These are phyloP conservation scores for Gossypium turneri DNA, from an alignment of 345 rosid species.

Conservation along the genomic window DNA sequence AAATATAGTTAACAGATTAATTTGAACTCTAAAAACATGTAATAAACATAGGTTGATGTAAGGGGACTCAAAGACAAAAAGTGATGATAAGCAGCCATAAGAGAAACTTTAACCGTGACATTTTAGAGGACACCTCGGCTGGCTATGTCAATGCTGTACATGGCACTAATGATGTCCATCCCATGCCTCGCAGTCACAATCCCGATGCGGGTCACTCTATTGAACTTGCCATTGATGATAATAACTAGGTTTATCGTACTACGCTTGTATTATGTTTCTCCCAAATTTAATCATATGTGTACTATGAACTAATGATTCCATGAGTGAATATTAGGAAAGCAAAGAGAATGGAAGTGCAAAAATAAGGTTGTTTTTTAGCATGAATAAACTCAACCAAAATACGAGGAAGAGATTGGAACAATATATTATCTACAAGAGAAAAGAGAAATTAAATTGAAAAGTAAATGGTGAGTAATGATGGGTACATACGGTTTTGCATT, in stretches of 20 bases:
- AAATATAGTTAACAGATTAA: no score
- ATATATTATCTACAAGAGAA: neutral
- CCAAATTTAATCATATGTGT: neutral
- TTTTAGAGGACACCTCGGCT: neutral
- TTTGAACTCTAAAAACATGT: no score
- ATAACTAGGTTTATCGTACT: neutral
- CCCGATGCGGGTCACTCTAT: constrained; percentile 51
- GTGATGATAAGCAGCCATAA: neutral
- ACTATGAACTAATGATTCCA: neutral
- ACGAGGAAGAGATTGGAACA: neutral
- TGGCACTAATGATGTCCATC: constrained; percentile 30
- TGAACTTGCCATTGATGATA: constrained; percentile 18
- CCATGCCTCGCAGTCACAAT: constrained; percentile 50
- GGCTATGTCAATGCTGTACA: neutral
- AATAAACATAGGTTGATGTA: no score
- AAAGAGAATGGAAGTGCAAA: neutral
- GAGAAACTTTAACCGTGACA: constrained; percentile 16
- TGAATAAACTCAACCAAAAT: neutral
- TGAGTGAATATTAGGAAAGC: neutral
- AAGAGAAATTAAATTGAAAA: neutral
- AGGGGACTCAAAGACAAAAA: no score
- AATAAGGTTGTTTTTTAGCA: neutral
- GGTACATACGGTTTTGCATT: neutral
- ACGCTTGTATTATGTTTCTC: neutral
- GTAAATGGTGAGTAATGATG: neutral